These are phyloP conservation scores for Talaromyces atroroseus DNA, from an alignment of 2,329 filamentous ascomycete genomes.

Conservation along the genomic window DNA sequence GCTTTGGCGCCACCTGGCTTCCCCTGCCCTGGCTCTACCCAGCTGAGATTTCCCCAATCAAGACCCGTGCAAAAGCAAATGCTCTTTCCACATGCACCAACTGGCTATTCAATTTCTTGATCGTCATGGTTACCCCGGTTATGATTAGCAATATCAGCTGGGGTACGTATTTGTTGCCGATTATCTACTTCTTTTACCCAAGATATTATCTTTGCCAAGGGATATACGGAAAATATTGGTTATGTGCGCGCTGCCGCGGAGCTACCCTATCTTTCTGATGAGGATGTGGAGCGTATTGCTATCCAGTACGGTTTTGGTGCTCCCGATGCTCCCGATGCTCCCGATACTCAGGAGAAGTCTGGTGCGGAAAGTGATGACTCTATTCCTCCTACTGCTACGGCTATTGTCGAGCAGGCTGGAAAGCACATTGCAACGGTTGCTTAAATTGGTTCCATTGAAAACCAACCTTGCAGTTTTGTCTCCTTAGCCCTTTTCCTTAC, in stretches of 20 bases:
- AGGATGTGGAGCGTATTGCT: slow-evolving; percentile 12
- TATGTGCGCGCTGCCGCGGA: slow-evolving; percentile 21
- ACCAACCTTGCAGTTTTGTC: too few relatives aligned
- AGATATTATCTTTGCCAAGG: slow-evolving; percentile 27
- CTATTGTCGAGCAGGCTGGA: background rate
- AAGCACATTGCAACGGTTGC: background rate
- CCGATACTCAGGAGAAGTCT: slow-evolving; percentile 7
- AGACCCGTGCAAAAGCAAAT: slow-evolving; percentile 50
- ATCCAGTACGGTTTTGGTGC: slow-evolving; percentile 14
- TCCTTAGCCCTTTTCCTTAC: background rate
- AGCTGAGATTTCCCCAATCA: slow-evolving; percentile 47
- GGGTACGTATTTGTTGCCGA: slow-evolving; percentile 27
- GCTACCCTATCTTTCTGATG: slow-evolving; percentile 17
- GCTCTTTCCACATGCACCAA: slow-evolving; percentile 46
- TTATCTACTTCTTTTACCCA: slow-evolving; percentile 29
- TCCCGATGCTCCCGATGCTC: too few relatives aligned
- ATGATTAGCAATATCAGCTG: slow-evolving; percentile 26
- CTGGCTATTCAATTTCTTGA: slow-evolving; percentile 48
- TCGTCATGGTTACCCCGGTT: slow-evolving; percentile 30
- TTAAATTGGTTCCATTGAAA: background rate
- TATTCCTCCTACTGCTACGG: background rate
- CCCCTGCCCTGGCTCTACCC: slow-evolving; percentile 53
- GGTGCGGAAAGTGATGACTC: background rate
- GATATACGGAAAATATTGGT: slow-evolving; percentile 15
- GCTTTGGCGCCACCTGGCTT: slow-evolving; percentile 59